These are phyloP conservation scores for Endocarpon pusillum DNA, from an alignment of 495 filamentous ascomycete species.

Conservation along the genomic window DNA sequence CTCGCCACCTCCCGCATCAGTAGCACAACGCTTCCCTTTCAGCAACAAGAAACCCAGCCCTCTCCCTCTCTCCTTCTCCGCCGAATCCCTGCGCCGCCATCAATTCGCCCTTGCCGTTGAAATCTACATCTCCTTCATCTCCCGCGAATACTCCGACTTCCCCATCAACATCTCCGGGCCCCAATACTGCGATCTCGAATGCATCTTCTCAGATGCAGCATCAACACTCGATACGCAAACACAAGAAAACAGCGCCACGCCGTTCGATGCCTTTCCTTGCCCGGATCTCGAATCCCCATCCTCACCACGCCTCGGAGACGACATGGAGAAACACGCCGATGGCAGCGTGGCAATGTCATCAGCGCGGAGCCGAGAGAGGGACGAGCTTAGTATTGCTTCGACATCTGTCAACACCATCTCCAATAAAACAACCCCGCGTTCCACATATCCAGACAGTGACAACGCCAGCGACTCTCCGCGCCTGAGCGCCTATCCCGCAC, in stretches of 20 bases:
- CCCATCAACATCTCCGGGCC: slow-evolving; percentile 42
- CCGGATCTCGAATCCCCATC: slow-evolving; percentile 1
- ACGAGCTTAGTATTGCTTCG: slow-evolving; percentile 5
- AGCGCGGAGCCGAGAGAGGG: slow-evolving; percentile 3
- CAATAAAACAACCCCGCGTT: slow-evolving; percentile 6
- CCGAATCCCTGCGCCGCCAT: slow-evolving; percentile 16
- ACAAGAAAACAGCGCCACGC: slow-evolving; percentile 15
- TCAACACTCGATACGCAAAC: slow-evolving; percentile 19
- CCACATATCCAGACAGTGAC: slow-evolving; percentile 1
- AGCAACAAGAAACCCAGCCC: slow-evolving; percentile 5
- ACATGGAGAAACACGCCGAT: not conserved
- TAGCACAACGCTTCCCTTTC: slow-evolving; percentile 2
- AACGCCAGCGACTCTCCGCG: slow-evolving; percentile 5
- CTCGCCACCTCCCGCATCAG: slow-evolving; percentile 2
- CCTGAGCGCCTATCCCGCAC: slow-evolving; percentile 2
- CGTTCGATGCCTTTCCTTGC: slow-evolving; percentile 18
- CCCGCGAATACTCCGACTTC: slow-evolving; percentile 37
- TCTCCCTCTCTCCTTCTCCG: slow-evolving; percentile 8
- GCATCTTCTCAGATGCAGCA: slow-evolving; percentile 29
- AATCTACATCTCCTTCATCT: slow-evolving; percentile 41
- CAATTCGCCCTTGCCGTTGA: slow-evolving; percentile 35
- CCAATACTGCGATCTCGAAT: slow-evolving; percentile 29
- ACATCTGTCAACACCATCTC: slow-evolving; percentile 3
- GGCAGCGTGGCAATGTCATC: slow-evolving; percentile 3
- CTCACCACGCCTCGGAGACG: not conserved